These are phyloP conservation scores for Chlamydomonas applanata DNA, from an alignment of 139 green algal genomes.

Conservation along the genomic window DNA sequence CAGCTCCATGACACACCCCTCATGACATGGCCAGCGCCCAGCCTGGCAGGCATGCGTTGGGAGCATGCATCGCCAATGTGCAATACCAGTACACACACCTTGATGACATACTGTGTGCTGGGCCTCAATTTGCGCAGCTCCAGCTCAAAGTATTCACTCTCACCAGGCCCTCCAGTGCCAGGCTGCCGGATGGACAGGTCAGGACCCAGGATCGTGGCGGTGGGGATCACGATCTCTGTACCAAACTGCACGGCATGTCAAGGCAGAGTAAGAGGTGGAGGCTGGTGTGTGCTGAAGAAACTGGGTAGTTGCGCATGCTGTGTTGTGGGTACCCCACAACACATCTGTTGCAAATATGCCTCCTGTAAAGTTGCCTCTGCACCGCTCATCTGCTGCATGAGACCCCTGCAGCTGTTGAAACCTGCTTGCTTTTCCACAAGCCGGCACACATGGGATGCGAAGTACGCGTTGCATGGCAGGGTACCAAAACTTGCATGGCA, in stretches of 20 bases:
- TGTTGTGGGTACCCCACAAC: no score
- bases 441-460: no score
- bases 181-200: slow-evolving; percentile 3
- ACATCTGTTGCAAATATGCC: no score
- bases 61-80: no score
- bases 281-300: not conserved
- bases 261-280: not conserved
- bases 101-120: slow-evolving; percentile 5
- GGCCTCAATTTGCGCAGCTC: not conserved
- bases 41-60: no score
- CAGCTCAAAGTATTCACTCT: not conserved
- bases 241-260: not conserved
- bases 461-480: not conserved
- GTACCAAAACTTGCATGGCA: not conserved
- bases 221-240: slow-evolving; percentile 8
- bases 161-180: not conserved
- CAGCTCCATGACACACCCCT: no score
- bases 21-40: no score
- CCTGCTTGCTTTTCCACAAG: no score
- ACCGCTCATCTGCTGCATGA: no score
- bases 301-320: no score
- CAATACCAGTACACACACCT: not conserved
- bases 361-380: no score
- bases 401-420: no score
- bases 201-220: not conserved